These are phyloP conservation scores for Endothia cerciana DNA, from an alignment of 2,329 filamentous ascomycete species.

Conservation along the genomic window DNA sequence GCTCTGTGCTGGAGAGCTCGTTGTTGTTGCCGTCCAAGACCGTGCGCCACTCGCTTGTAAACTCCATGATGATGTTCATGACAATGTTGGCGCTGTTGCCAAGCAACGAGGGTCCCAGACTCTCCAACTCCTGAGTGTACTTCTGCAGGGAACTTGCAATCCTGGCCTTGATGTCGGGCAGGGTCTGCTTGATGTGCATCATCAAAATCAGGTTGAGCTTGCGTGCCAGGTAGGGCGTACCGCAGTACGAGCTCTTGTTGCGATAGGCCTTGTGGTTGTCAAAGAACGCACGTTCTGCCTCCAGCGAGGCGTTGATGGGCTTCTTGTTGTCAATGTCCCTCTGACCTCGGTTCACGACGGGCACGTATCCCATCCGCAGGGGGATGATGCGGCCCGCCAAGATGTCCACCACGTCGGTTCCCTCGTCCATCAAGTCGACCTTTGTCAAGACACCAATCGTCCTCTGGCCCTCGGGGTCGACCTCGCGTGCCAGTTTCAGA, in stretches of 20 bases:
- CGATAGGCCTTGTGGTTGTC: slow-evolving; percentile 98
- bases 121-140: slow-evolving; percentile 79
- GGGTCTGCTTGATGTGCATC: slow-evolving; percentile 99
- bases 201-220: slow-evolving; percentile 98
- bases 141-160: slow-evolving; percentile 94
- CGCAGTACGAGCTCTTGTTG: slow-evolving; percentile 98
- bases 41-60: slow-evolving; percentile 95
- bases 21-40: slow-evolving; percentile 96
- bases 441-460: slow-evolving; percentile 98
- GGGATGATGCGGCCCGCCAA: slow-evolving; percentile 98
- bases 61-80: slow-evolving; percentile 98
- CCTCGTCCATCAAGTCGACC: slow-evolving; percentile 97
- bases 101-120: slow-evolving; percentile 89
- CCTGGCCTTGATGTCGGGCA: slow-evolving; percentile 96
- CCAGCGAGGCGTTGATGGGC: slow-evolving; percentile 85
- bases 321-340: slow-evolving; percentile 99
- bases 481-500: slow-evolving; percentile 93
- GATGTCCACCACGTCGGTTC: slow-evolving; percentile 96
- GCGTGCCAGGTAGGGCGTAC: slow-evolving; percentile 92
- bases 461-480: slow-evolving; percentile 89
- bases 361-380: slow-evolving; percentile 87
- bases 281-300: slow-evolving; percentile 96
- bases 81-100: slow-evolving; percentile 97
- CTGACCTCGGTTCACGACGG: slow-evolving; percentile 96
- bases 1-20: slow-evolving; percentile 89